Evolutionary conservation across 2,329 filamentous ascomycete species (phyloP).

Genomic region (Penicillium sp.): DNA sequence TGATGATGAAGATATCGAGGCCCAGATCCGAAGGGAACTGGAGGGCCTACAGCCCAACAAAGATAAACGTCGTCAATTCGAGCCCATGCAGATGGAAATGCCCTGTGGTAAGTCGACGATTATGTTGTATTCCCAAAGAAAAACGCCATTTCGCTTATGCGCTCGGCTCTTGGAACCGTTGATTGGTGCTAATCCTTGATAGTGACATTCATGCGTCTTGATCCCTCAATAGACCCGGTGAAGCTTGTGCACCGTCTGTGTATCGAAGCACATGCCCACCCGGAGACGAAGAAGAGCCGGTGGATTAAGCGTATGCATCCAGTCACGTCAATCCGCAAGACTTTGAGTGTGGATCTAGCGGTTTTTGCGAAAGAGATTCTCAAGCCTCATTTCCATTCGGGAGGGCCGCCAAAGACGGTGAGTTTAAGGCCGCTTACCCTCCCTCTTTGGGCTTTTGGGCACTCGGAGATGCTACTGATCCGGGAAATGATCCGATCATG

Average conservation of each 20-base stretch:
- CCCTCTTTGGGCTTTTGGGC: neutral
- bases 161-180: slow-evolving; percentile 14
- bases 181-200: slow-evolving; percentile 24
- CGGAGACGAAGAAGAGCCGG: slow-evolving; percentile 55
- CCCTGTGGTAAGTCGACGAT: slow-evolving; percentile 42
- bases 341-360: slow-evolving; percentile 57
- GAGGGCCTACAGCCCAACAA: slow-evolving; percentile 53
- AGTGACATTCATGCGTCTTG: slow-evolving; percentile 61
- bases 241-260: slow-evolving; percentile 60
- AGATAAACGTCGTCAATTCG: slow-evolving; percentile 49
- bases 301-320: slow-evolving; percentile 63
- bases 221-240: slow-evolving; percentile 59
- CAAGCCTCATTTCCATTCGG: slow-evolving; percentile 59
- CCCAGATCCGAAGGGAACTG: slow-evolving; percentile 60
- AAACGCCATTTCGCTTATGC: slow-evolving; percentile 7
- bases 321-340: slow-evolving; percentile 58
- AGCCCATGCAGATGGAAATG: slow-evolving; percentile 55
- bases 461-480: neutral
- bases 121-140: neutral
- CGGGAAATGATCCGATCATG: neutral
- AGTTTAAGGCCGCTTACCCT: slow-evolving; percentile 18
- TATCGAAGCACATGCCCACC: slow-evolving; percentile 53
- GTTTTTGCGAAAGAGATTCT: slow-evolving; percentile 58
- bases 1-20: slow-evolving; percentile 58
- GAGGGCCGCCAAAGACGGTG: slow-evolving; percentile 54